Conservation (phyloP, 129 eudicot genomes). For the Helianthus tuberosus region DNA sequence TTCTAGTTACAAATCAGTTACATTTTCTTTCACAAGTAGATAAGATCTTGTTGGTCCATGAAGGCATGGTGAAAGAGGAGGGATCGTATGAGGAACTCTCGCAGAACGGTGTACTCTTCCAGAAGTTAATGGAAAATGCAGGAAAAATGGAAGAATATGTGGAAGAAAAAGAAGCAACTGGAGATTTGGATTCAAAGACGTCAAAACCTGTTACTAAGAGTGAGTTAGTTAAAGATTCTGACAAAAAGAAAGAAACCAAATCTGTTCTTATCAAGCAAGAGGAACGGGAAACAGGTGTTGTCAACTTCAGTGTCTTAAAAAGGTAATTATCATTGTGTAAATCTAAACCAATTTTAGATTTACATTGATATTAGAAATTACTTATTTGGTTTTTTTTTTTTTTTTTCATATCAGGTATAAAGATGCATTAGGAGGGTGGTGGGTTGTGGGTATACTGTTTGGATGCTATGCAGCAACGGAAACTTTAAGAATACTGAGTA, state of each 20-base stretch:
- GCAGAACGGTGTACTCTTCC: slow-evolving; percentile 66
- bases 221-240: slow-evolving; percentile 53
- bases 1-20: slow-evolving; percentile 89
- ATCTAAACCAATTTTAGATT: background rate
- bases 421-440: slow-evolving; percentile 87
- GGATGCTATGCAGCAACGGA: slow-evolving; percentile 73
- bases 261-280: slow-evolving; percentile 91
- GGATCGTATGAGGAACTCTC: slow-evolving; percentile 93
- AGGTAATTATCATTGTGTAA: slow-evolving; percentile 45
- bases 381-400: background rate
- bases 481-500: slow-evolving; percentile 79
- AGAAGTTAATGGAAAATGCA: slow-evolving; percentile 93
- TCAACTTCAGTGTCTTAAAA: slow-evolving; percentile 70
- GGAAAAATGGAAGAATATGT: slow-evolving; percentile 93
- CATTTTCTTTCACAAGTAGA: slow-evolving; percentile 98
- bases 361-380: background rate
- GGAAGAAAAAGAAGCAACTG: slow-evolving; percentile 54
- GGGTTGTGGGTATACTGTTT: slow-evolving; percentile 76
- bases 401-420: slow-evolving; percentile 60
- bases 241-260: slow-evolving; percentile 56
- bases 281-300: slow-evolving; percentile 93
- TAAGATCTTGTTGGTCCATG: slow-evolving; percentile 75
- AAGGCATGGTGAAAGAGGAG: slow-evolving; percentile 90
- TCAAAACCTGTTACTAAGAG: slow-evolving; percentile 43
- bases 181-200: slow-evolving; percentile 32